phyloP scores from a whole-genome alignment of 2,329 filamentous ascomycete genomes.

The Colletotrichum sp. region DNA sequence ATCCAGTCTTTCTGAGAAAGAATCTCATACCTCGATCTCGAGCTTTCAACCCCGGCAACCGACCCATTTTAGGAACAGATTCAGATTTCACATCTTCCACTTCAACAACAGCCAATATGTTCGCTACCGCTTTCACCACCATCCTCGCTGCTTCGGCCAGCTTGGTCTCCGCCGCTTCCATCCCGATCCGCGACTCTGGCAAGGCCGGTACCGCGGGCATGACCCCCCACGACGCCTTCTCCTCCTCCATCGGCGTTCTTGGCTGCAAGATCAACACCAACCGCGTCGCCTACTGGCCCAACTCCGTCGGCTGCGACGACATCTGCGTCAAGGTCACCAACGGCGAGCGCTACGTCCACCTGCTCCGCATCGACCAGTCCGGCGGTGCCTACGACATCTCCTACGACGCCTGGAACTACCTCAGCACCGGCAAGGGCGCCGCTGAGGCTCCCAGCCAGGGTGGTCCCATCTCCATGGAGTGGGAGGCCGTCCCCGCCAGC shows the following conservation, averaged over 20 bases:
- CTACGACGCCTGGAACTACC: constrained; percentile 68
- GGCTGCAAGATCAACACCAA: constrained; percentile 67
- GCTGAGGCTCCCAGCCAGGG: constrained; percentile 49
- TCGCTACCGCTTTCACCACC: constrained; percentile 31
- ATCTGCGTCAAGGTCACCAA: constrained; percentile 61
- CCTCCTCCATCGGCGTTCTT: constrained; percentile 61
- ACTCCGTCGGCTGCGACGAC: constrained; percentile 56
- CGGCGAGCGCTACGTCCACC: constrained; percentile 54
- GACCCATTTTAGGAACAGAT: background rate
- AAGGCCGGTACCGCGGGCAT: constrained; percentile 36
- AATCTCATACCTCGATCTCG: background rate
- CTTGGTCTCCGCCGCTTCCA: constrained; percentile 29
- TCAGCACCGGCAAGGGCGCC: constrained; percentile 55
- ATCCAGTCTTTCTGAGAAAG: constrained; percentile 13
- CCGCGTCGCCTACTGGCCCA: constrained; percentile 67
- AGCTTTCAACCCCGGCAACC: background rate
- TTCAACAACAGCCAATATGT: constrained; percentile 24
- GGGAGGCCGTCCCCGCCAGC: constrained; percentile 50
- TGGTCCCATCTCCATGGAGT: constrained; percentile 57
- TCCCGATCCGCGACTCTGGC: constrained; percentile 23
- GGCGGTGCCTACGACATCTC: constrained; percentile 63
- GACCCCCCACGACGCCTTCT: constrained; percentile 63
- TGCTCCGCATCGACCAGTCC: constrained; percentile 64
- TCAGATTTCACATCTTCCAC: background rate
- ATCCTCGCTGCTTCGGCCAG: constrained; percentile 32